phyloP scores from a whole-genome alignment of 345 rosid species.

The Rhizophora mangle region DNA sequence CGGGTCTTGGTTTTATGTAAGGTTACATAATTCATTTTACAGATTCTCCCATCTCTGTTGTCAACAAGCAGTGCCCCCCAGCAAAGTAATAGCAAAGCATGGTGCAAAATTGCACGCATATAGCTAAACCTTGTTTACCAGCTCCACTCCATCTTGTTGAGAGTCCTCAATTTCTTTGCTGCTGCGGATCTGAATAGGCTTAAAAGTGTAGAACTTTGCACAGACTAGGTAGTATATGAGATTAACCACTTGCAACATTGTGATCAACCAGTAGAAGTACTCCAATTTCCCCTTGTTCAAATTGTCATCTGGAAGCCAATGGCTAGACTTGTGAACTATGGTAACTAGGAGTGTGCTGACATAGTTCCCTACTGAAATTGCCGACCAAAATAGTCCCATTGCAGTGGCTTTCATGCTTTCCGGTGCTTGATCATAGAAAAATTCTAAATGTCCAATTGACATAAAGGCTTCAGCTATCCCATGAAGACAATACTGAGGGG shows the following conservation, averaged over 20 bases:
- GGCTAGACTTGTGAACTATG: slow-evolving; percentile 57
- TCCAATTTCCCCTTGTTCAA: slow-evolving; percentile 74
- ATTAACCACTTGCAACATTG: slow-evolving; percentile 53
- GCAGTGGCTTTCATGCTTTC: slow-evolving; percentile 90
- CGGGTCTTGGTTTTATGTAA: no score
- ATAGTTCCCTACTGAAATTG: slow-evolving; percentile 69
- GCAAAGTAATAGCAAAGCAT: no score
- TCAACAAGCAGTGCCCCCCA: no score
- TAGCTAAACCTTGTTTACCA: slow-evolving; percentile 31
- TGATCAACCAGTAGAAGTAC: slow-evolving; percentile 81
- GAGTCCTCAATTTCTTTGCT: slow-evolving; percentile 22
- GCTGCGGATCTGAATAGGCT: slow-evolving; percentile 58
- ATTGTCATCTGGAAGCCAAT: slow-evolving; percentile 79
- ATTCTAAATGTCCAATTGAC: slow-evolving; percentile 81
- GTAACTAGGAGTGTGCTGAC: slow-evolving; percentile 67
- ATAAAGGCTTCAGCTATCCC: slow-evolving; percentile 88
- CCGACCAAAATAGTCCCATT: slow-evolving; percentile 66
- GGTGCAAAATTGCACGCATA: no score
- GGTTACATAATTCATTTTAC: no score
- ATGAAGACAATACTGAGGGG: slow-evolving; percentile 73
- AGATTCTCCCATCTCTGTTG: no score
- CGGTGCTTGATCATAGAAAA: slow-evolving; percentile 83
- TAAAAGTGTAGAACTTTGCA: slow-evolving; percentile 63
- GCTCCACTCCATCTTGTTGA: slow-evolving; percentile 34
- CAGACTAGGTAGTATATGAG: slow-evolving; percentile 58